Conservation (phyloP, 2,329 filamentous ascomycete genomes). For the Ascochyta pisi region DNA sequence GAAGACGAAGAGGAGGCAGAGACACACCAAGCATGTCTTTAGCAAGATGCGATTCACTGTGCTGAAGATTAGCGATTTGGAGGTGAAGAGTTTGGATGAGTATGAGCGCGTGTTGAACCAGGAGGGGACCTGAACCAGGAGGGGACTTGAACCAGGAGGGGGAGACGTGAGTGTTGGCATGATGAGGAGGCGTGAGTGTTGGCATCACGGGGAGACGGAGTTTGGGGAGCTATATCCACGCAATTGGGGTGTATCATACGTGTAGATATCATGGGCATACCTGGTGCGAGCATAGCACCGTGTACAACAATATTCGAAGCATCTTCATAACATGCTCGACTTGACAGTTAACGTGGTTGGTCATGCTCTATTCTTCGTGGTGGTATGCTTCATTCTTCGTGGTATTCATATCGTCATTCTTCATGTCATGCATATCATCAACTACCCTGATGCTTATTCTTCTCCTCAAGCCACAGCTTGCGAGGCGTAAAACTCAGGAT, state of each 20-base stretch:
- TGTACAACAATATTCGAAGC: conserved; percentile 8
- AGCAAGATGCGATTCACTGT: conserved; percentile 94
- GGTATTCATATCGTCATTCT: too few relatives aligned
- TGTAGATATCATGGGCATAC: conserved; percentile 22
- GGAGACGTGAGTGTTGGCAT: too few relatives aligned
- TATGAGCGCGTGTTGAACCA: conserved; percentile 50
- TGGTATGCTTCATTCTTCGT: too few relatives aligned
- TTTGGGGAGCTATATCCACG: not conserved
- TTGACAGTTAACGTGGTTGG: too few relatives aligned
- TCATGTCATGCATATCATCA: too few relatives aligned
- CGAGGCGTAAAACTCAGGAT: conserved; percentile 65
- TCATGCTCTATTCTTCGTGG: not conserved
- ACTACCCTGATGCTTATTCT: too few relatives aligned
- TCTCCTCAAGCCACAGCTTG: conserved; percentile 45
- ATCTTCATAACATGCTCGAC: too few relatives aligned
- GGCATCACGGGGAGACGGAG: not conserved
- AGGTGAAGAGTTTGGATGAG: conserved; percentile 66
- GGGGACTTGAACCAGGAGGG: too few relatives aligned
- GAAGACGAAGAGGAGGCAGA: conserved; percentile 70
- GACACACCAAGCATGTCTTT: conserved; percentile 73
- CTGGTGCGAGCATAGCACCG: conserved; percentile 5
- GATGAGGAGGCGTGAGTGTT: too few relatives aligned
- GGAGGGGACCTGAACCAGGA: too few relatives aligned
- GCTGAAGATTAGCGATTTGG: conserved; percentile 81
- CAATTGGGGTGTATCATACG: conserved; percentile 24